Conservation (phyloP, 2,329 filamentous ascomycete genomes). For the Colletotrichum liriopes region DNA sequence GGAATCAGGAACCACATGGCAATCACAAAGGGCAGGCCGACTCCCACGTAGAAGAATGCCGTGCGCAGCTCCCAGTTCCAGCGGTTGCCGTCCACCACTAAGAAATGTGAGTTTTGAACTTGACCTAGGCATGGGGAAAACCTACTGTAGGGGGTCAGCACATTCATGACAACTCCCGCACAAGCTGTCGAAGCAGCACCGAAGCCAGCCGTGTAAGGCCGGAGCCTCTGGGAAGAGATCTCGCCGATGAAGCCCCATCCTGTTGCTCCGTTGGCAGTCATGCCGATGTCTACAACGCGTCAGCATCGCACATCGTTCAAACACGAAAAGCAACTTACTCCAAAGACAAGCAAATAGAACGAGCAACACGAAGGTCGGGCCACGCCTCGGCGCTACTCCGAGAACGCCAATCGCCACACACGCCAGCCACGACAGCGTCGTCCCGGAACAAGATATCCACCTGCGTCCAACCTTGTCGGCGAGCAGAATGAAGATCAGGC, state of each 20-base stretch:
- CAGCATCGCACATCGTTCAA: background rate
- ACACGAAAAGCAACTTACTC: slow-evolving; percentile 42
- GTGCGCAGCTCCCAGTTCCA: slow-evolving; percentile 53
- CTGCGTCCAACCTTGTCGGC: slow-evolving; percentile 44
- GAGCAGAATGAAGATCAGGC: slow-evolving; percentile 40
- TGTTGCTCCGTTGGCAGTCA: slow-evolving; percentile 48
- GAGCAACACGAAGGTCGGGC: slow-evolving; percentile 43
- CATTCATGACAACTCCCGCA: slow-evolving; percentile 44
- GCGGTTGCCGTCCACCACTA: slow-evolving; percentile 50
- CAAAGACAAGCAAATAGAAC: slow-evolving; percentile 47
- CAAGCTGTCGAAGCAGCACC: slow-evolving; percentile 48
- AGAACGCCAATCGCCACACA: slow-evolving; percentile 45
- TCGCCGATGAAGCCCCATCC: slow-evolving; percentile 53
- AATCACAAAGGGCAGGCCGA: slow-evolving; percentile 49
- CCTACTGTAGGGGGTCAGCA: slow-evolving; percentile 49
- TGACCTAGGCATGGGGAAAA: background rate
- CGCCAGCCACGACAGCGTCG: slow-evolving; percentile 41
- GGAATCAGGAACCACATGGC: slow-evolving; percentile 48
- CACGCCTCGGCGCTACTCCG: slow-evolving; percentile 39
- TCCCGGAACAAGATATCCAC: slow-evolving; percentile 41
- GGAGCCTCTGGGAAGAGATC: slow-evolving; percentile 54
- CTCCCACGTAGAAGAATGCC: slow-evolving; percentile 50
- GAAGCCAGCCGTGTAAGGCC: slow-evolving; percentile 52
- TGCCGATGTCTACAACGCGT: slow-evolving; percentile 44
- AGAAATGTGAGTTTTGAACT: background rate